Conservation (phyloP, 2,329 filamentous ascomycete species). For the Alternaria dauci region DNA sequence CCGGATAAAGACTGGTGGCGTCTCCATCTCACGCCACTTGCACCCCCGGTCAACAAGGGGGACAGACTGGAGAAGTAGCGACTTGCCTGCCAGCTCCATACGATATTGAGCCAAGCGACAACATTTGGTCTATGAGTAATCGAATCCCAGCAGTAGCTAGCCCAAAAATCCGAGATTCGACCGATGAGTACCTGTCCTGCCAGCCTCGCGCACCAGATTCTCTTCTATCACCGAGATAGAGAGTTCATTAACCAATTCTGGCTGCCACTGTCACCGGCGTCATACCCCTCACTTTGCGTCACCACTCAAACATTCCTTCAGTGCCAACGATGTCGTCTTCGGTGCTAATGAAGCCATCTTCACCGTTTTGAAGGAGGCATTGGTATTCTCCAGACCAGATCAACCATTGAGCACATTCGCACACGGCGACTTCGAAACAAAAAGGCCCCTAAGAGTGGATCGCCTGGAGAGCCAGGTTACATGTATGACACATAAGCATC, state of each 20-base stretch:
- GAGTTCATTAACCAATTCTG: neutral
- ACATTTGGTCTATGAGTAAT: neutral
- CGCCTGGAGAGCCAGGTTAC: too few species aligned
- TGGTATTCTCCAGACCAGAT: neutral
- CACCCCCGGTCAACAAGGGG: neutral
- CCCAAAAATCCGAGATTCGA: neutral
- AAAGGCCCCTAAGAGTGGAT: neutral
- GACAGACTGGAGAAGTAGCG: neutral
- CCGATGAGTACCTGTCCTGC: neutral
- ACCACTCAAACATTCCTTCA: neutral
- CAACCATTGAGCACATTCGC: neutral
- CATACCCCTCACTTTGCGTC: conserved; percentile 2
- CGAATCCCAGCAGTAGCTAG: neutral
- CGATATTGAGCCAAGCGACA: neutral
- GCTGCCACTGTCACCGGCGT: neutral
- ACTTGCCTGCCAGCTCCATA: neutral
- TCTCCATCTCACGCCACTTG: neutral
- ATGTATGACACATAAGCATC: neutral
- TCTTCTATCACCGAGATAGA: neutral
- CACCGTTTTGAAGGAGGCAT: neutral
- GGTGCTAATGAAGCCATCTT: neutral
- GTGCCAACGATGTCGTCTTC: neutral
- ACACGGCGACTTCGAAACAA: neutral
- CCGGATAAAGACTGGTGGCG: neutral
- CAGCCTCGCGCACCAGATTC: conserved; percentile 1